Percentiles rank a stretch among this genome's conserved stretches.
These are phyloP conservation scores for Huntiella savannae DNA, from an alignment of 2,329 filamentous ascomycete species.

Conservation along the genomic window DNA sequence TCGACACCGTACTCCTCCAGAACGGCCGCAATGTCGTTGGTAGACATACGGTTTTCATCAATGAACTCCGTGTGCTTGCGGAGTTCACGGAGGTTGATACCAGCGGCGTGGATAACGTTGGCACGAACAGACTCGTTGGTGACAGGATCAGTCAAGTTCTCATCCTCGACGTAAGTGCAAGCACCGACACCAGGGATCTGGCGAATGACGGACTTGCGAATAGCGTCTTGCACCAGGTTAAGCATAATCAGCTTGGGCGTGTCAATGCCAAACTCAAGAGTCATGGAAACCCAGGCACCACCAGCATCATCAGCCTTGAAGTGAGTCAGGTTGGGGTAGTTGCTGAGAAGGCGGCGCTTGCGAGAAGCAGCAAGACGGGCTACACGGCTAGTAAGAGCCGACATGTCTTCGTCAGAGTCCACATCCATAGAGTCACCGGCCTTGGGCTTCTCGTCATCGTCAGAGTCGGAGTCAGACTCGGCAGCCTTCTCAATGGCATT, in stretches of 20 bases:
- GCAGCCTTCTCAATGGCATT: constrained; percentile 49
- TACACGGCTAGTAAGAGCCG: constrained; percentile 8
- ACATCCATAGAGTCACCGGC: constrained; percentile 21
- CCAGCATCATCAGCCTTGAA: constrained; percentile 63
- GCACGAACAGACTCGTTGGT: constrained; percentile 31
- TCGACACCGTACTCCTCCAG: constrained; percentile 80
- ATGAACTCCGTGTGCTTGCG: constrained; percentile 72
- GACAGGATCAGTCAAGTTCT: constrained; percentile 29
- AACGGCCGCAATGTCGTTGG: constrained; percentile 82
- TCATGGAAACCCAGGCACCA: constrained; percentile 61
- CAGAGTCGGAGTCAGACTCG: constrained; percentile 31
- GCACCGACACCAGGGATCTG: constrained; percentile 59
- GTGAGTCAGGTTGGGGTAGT: constrained; percentile 45
- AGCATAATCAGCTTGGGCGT: constrained; percentile 88
- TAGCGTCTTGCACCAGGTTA: constrained; percentile 66
- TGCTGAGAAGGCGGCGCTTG: constrained; percentile 43
- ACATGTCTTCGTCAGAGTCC: constrained; percentile 13
- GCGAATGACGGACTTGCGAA: constrained; percentile 65
- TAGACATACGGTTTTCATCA: constrained; percentile 68
- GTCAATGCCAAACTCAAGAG: constrained; percentile 60
- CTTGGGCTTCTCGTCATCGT: constrained; percentile 31
- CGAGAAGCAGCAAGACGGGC: constrained; percentile 20
- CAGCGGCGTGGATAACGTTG: constrained; percentile 53
- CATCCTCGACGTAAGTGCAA: constrained; percentile 47
- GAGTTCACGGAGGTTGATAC: constrained; percentile 81